phyloP scores from a whole-genome alignment of 1,139 yeast species.

The Geotrichum candidum region DNA sequence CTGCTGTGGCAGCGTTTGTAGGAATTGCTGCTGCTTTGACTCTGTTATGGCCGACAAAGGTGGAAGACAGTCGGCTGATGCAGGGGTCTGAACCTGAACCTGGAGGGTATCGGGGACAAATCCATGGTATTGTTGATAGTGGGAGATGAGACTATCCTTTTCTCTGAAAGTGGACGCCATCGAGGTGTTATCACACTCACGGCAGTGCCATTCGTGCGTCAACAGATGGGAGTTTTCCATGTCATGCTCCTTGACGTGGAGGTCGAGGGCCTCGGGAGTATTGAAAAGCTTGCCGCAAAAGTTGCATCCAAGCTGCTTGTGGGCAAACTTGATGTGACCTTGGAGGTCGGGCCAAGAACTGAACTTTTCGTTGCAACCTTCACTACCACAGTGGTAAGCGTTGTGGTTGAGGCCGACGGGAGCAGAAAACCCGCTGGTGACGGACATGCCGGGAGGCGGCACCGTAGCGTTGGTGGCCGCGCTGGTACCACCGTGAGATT shows the following conservation, averaged over 20 bases:
- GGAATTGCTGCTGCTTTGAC: background rate
- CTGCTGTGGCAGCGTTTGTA: constrained; percentile 1
- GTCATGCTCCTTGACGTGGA: constrained; percentile 12
- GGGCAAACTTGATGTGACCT: constrained; percentile 63
- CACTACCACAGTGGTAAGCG: constrained; percentile 47
- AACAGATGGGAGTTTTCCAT: constrained; percentile 6
- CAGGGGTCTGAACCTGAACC: constrained; percentile 19
- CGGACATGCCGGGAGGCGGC: constrained; percentile 4
- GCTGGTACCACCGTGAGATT: constrained; percentile 27
- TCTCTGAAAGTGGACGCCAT: constrained; percentile 35
- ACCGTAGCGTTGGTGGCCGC: background rate
- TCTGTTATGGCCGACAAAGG: constrained; percentile 16
- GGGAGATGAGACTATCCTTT: constrained; percentile 42
- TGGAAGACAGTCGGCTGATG: constrained; percentile 15
- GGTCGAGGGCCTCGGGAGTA: constrained; percentile 4
- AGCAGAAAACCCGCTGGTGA: constrained; percentile 1
- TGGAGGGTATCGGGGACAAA: constrained; percentile 26
- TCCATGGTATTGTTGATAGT: constrained; percentile 40
- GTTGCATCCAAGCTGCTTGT: constrained; percentile 62
- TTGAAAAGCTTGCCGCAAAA: constrained; percentile 62
- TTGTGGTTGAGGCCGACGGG: background rate
- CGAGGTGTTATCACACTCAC: constrained; percentile 35
- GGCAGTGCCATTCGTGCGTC: constrained; percentile 19
- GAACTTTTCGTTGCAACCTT: constrained; percentile 58
- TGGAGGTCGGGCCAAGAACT: constrained; percentile 75